Percentiles rank a stretch among this genome's conserved stretches.
Conservation (phyloP, 2,329 filamentous ascomycete species). For the Fusarium coffeatum region DNA sequence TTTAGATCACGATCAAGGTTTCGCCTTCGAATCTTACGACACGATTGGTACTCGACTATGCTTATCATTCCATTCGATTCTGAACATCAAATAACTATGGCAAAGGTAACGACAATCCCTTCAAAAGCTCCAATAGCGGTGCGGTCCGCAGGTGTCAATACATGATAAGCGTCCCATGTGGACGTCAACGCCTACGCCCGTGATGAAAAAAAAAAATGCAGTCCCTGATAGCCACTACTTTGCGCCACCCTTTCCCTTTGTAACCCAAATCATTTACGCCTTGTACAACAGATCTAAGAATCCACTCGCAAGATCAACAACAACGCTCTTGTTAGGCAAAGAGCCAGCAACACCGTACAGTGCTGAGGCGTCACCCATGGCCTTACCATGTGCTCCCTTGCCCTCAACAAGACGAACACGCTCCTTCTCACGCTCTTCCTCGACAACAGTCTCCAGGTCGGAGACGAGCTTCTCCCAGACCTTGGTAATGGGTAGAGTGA, state of each 20-base stretch:
- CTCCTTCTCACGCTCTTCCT: conserved; percentile 84
- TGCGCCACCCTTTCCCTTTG: conserved; percentile 2
- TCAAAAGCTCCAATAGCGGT: not conserved
- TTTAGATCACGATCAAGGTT: conserved; percentile 2
- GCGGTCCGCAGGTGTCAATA: not conserved
- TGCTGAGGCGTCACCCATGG: conserved; percentile 82
- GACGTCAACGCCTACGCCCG: conserved; percentile 28
- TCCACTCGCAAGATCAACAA: conserved; percentile 87
- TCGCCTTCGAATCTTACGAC: not conserved
- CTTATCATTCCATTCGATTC: conserved; percentile 7
- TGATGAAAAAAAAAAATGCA: conserved; percentile 4
- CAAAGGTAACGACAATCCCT: not conserved
- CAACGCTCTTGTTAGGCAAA: conserved; percentile 93
- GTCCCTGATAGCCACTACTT: not conserved
- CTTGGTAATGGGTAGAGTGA: conserved; percentile 86
- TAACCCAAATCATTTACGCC: conserved; percentile 61
- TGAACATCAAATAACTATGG: not conserved
- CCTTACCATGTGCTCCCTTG: conserved; percentile 72
- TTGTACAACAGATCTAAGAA: conserved; percentile 96
- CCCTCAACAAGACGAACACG: conserved; percentile 77
- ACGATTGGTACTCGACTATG: not conserved
- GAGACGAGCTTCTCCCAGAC: conserved; percentile 82
- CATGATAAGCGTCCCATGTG: conserved; percentile 8
- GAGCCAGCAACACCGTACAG: conserved; percentile 96
- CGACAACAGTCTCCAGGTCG: conserved; percentile 75